Evolutionary conservation across 208 protist genomes (phyloP).

Genomic region (Trypanosoma theileri): DNA sequence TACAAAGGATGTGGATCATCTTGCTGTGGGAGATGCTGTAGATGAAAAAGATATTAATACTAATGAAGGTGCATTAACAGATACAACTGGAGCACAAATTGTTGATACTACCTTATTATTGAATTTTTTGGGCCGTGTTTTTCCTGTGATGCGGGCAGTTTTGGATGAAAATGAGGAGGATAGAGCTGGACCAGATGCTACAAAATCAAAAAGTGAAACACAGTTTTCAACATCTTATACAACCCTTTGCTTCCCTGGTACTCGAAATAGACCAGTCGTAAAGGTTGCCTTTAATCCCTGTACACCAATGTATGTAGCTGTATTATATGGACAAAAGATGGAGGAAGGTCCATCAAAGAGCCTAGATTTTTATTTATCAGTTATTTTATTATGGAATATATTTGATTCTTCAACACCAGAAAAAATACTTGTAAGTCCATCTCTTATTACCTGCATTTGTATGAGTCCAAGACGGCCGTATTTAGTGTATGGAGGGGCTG

Average conservation of each 20-base stretch:
- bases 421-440: slow-evolving; percentile 55
- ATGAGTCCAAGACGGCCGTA: slow-evolving; percentile 61
- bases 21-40: slow-evolving; percentile 3
- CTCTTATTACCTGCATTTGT: slow-evolving; percentile 51
- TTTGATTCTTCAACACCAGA: slow-evolving; percentile 59
- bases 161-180: slow-evolving; percentile 64
- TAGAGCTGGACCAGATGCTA: slow-evolving; percentile 14
- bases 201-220: slow-evolving; percentile 42
- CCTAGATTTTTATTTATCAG: slow-evolving; percentile 60
- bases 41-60: slow-evolving; percentile 12
- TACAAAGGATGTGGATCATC: slow-evolving; percentile 16
- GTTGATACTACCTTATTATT: slow-evolving; percentile 59
- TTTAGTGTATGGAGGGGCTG: slow-evolving; percentile 67
- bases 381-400: slow-evolving; percentile 79
- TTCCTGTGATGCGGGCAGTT: slow-evolving; percentile 64
- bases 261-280: slow-evolving; percentile 50
- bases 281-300: slow-evolving; percentile 52
- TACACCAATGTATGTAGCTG: slow-evolving; percentile 43
- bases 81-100: slow-evolving; percentile 7
- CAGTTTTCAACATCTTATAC: slow-evolving; percentile 57
- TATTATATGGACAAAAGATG: slow-evolving; percentile 40
- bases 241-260: slow-evolving; percentile 46
- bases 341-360: slow-evolving; percentile 38
- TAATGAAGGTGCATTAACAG: neutral
- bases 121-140: slow-evolving; percentile 60